Evolutionary conservation across 345 rosid genomes (phyloP), one percentile per base, ranked within the genome.

Genomic region (Populus nigra): DNA sequence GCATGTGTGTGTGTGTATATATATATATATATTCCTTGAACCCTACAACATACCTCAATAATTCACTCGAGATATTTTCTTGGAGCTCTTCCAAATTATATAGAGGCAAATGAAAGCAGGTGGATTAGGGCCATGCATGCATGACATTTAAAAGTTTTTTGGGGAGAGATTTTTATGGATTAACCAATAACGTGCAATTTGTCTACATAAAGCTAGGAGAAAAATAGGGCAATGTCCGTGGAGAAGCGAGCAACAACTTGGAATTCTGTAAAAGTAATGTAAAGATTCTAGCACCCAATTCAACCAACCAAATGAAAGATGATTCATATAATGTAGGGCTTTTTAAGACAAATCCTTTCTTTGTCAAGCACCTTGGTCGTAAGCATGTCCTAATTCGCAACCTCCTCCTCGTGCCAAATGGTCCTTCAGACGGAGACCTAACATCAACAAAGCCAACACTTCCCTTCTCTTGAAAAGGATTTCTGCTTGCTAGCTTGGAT

Each of bases 371-470:
- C 16, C 61, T 45, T 15, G 71, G 76, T 77, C 70, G 15, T 38
- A 5, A 36, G 25, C 57, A 71, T 35, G 41, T 49, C 25, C 7
- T 57, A 45, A 39, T 47, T 45, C 62, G 69, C 76, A 35, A 9
- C 66, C 82, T 50, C 25, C 61, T 80, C 74, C 80, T 75, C 79
- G 75, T 75, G 79, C 65, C 50, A 6, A n/a, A 68, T 83, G 72
- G 74, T 68, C 69, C 82, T 73, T 57, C 1, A 20, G 75, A 73
- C n/a, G 35, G 65, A 45, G 39, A 59, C 73, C 66, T 73, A 61
- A 50, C 22, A 72, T 75, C 33, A 68, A 62, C 76, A 65, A 55
- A 65, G n/a, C 79, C 68, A 62, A 23, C 74, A 70, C 66, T 20
- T 25, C 35, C 25, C 36, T 25, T 69, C 25, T 47, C 36, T 10